A percentile compares a stretch with the other conserved stretches of the same genome.
These are phyloP conservation scores for Chaetomium sp. DNA, from an alignment of 2,329 filamentous ascomycete genomes.

Conservation along the genomic window DNA sequence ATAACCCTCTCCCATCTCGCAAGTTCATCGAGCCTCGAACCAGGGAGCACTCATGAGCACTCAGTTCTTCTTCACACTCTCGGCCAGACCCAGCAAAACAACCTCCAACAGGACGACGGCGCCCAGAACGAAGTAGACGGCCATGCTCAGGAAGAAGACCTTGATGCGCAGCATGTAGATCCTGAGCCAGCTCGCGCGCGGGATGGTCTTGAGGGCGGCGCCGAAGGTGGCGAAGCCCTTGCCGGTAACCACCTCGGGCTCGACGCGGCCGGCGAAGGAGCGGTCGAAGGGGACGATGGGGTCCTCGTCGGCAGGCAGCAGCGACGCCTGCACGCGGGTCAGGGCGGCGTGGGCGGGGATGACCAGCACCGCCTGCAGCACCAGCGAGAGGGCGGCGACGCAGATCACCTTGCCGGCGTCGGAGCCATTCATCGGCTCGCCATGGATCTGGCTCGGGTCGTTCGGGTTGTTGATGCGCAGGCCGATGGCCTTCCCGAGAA, in stretches of 20 bases:
- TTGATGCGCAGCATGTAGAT: conserved; percentile 77
- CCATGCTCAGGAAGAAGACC: conserved; percentile 60
- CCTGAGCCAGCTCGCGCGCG: conserved; percentile 69
- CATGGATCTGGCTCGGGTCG: conserved; percentile 42
- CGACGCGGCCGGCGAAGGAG: conserved; percentile 75
- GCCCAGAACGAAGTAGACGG: conserved; percentile 49
- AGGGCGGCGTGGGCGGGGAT: conserved; percentile 78
- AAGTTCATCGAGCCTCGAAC: not conserved
- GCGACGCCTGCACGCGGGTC: conserved; percentile 81
- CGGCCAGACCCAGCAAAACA: conserved; percentile 44
- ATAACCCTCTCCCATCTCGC: not conserved
- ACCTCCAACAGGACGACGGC: conserved; percentile 34
- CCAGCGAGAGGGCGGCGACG: conserved; percentile 50
- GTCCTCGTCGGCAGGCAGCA: conserved; percentile 79
- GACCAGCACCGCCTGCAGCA: conserved; percentile 63
- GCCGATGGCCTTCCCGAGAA: conserved; percentile 51
- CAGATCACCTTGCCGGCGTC: conserved; percentile 51
- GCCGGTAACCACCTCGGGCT: conserved; percentile 73
- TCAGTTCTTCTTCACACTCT: not conserved
- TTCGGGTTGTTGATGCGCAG: conserved; percentile 45
- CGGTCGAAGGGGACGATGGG: conserved; percentile 90
- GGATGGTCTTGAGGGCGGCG: conserved; percentile 80
- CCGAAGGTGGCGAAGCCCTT: conserved; percentile 69
- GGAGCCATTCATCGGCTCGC: conserved; percentile 51
- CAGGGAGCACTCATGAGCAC: not conserved